Evolutionary conservation across 1,139 yeast genomes (phyloP).

Genomic region (Candida albicans): DNA sequence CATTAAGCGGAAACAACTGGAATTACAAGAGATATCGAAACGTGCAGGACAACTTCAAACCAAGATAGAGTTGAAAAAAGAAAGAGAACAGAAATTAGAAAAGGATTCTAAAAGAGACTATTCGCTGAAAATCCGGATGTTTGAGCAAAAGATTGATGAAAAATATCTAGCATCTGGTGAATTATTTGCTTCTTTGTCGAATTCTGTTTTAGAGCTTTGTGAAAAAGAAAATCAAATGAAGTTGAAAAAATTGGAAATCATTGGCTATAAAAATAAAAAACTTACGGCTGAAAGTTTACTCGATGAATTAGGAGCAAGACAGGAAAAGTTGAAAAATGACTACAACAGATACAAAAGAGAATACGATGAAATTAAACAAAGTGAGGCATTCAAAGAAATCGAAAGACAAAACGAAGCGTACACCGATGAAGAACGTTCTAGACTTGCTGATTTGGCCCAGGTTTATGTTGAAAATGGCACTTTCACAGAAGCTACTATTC

Average conservation of each 20-base stretch:
- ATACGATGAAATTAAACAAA: conserved; percentile 43
- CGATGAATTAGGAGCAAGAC: conserved; percentile 34
- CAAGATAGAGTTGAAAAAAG: conserved; percentile 22
- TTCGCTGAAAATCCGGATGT: conserved; percentile 25
- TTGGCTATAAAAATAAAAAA: conserved; percentile 38
- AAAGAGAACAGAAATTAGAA: conserved; percentile 26
- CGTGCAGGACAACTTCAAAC: conserved; percentile 19
- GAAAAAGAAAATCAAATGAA: conserved; percentile 22
- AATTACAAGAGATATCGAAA: conserved; percentile 14
- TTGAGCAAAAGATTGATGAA: conserved; percentile 25
- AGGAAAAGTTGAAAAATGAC: conserved; percentile 26
- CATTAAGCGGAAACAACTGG: conserved; percentile 16
- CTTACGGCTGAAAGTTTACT: conserved; percentile 31
- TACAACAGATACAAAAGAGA: conserved; percentile 41
- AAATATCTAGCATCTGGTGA: conserved; percentile 24
- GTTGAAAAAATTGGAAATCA: conserved; percentile 20
- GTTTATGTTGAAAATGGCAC: conserved; percentile 40
- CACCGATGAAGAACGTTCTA: conserved; percentile 42
- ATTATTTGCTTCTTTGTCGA: conserved; percentile 16
- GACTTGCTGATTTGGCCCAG: conserved; percentile 44
- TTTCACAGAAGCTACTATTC: conserved; percentile 40
- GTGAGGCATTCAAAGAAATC: conserved; percentile 45
- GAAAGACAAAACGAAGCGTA: conserved; percentile 40
- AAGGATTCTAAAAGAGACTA: conserved; percentile 29
- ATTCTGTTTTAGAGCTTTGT: conserved; percentile 19